Evolutionary conservation across 805 yeast species (phyloP), one percentile per base, ranked within the genome.

Genomic region (Priceomyces melissophilus): DNA sequence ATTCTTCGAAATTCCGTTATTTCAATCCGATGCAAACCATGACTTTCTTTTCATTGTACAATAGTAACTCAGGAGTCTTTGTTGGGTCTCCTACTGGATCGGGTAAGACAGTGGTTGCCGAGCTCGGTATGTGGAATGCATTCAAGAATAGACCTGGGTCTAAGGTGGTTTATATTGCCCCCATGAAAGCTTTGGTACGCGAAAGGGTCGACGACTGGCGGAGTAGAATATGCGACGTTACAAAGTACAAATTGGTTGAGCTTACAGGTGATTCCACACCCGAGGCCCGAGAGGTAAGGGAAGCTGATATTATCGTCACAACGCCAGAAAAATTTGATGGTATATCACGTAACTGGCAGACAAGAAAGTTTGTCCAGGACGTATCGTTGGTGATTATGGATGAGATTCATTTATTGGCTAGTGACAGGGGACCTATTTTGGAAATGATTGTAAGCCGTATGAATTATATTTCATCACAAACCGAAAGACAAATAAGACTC

Each of bases 1-100:
- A 93, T 58, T 65, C 71, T 3, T 43, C 60, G 5, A 79, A 74
- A 50, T 93, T 93, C 69, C 77, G 78, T 42, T 91, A 86, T 63
- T 93, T 93, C 74, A 93, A 93, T 58, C 98, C 99, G 3, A 90
- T 93, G 96, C 99, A 93, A 64, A 91, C 98, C 0, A 91, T 91
- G 98, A 78, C 84, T 0, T 93, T 93, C 66, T 96, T 90, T 57
- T 78, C 96, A 0, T 64, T 93, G 35, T 93, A 90, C 65, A 81
- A 93, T 60, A 67, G 84, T 1, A 78, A 84, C 46, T 75, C 84
- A 1, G 86, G 85, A 58, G 90, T 84, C 0, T 86, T 93, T 60
- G 87, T 93, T 34, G 99, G 99, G 8, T 89, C 98, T 0, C 99
- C 99, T 2, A 93, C 99, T 2, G 99, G 99, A 16, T 91, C 97